Evolutionary conservation across 306 rosid genomes (phyloP), one percentile per base, ranked within the genome.

Genomic region (Vachellia pachyceras): DNA sequence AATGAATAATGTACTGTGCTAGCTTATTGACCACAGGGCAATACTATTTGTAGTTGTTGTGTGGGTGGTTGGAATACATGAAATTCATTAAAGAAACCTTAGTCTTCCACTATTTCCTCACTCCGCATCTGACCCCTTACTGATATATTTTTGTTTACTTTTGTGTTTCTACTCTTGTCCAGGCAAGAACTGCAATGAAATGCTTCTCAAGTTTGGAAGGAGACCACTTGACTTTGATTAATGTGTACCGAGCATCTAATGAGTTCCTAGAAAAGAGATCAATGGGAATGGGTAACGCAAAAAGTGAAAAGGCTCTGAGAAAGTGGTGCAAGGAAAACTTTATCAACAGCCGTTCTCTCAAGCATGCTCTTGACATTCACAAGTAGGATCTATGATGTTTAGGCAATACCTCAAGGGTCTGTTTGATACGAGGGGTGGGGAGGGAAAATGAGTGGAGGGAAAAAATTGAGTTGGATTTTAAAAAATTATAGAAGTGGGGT

Each of bases 271-370:
- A 89, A 85, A 92, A 91, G 91, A 88, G 83, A 86, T 81, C 82
- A 25, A 78, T 84, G 52, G 90, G 83, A 54, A 82, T 82, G 70
- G 85, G 88, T 73, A 86, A 72, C 57, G 86, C 87, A 60, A 95
- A 95, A 79, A 67, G 68, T 68, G 97, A 91, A 78, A 95, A 93
- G 85, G 90, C 66, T 80, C 85, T 88, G 55, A 86, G 91, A 73
- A 95, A 91, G 85, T 92, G 99, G 99, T 95, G 97, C 86, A 92
- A 91, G 77, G 98, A 95, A 70, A 92, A 92, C 84, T 95, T 90
- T 82, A 86, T 95, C 12, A 91, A 89, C 77, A 87, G 91, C 81
- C 97, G 97, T 69, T 92, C 99, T 84, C 84, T 95, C 81, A 92
- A 93, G 73, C 95, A 92, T 79, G 99, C 97, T 82, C 91, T 90